phyloP scores from a whole-genome alignment of 331 rosid genomes.

The Malus hybrid region DNA sequence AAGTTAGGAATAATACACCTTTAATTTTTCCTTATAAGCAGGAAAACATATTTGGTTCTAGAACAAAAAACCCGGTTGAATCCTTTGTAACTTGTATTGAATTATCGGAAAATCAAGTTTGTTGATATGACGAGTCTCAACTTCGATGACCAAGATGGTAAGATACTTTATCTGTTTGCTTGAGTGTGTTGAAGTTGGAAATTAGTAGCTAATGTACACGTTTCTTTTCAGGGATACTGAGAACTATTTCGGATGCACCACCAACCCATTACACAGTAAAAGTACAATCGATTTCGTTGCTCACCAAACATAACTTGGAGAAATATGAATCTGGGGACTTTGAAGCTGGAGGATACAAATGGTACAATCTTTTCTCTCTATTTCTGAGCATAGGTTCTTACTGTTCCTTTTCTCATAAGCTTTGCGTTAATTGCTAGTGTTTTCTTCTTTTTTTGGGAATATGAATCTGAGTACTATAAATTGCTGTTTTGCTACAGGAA shows the following conservation, averaged over 20 bases:
- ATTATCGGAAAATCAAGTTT: background rate
- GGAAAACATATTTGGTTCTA: background rate
- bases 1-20: conserved; percentile 1
- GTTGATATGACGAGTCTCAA: conserved; percentile 6
- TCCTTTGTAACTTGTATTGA: background rate
- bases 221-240: conserved; percentile 26
- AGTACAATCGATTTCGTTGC: conserved; percentile 45
- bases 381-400: too few species aligned
- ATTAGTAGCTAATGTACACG: background rate
- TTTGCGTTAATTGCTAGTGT: background rate
- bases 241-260: conserved; percentile 37
- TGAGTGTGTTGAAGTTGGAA: background rate
- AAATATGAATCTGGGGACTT: conserved; percentile 48
- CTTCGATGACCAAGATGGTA: conserved; percentile 35
- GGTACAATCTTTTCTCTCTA: conserved; percentile 21
- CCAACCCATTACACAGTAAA: background rate
- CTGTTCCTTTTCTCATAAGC: background rate
- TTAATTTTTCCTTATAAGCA: background rate
- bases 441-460: background rate
- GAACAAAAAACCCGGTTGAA: background rate
- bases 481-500: conserved; percentile 34
- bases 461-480: background rate
- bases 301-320: conserved; percentile 26
- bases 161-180: background rate
- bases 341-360: conserved; percentile 71